phyloP scores from a whole-genome alignment of 768 basidiomycete genomes.

The Phlebiopsis flavidoalba region DNA sequence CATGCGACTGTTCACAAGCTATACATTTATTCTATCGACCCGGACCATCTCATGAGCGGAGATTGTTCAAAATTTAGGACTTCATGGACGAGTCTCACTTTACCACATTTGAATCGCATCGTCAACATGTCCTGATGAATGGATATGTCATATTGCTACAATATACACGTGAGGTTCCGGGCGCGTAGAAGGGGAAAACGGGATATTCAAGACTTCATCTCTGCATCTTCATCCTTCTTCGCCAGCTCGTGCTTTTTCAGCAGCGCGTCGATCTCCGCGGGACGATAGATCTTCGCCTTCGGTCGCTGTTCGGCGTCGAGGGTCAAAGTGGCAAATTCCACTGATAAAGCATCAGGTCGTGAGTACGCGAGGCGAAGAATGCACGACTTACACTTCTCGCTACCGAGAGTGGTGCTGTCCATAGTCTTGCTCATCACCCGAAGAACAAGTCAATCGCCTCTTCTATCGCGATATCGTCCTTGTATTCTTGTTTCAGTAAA shows the following conservation, averaged over 20 bases:
- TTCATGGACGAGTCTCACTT: no score
- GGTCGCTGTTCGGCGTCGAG: constrained; percentile 75
- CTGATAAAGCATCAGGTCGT: constrained; percentile 34
- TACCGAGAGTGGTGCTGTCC: constrained; percentile 95
- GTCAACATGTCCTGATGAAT: no score
- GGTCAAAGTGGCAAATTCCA: constrained; percentile 94
- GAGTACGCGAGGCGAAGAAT: neutral
- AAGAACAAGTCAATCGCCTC: constrained; percentile 88
- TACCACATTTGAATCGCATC: no score
- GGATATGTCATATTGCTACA: neutral
- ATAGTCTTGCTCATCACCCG: constrained; percentile 99
- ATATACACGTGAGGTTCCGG: constrained; percentile 2
- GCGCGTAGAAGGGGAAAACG: neutral
- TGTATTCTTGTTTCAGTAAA: constrained; percentile 96
- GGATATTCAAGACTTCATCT: constrained; percentile 51
- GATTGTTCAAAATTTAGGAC: no score
- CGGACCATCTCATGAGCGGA: no score
- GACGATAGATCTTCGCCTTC: constrained; percentile 87
- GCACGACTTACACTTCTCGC: constrained; percentile 79
- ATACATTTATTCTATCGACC: no score
- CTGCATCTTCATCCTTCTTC: constrained; percentile 82
- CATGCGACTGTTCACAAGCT: no score
- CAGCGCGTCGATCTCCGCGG: constrained; percentile 82
- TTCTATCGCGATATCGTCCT: constrained; percentile 87
- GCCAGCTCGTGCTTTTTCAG: constrained; percentile 74